phyloP scores from a whole-genome alignment of 2,329 filamentous ascomycete species.

The Biscogniauxia mediterranea region DNA sequence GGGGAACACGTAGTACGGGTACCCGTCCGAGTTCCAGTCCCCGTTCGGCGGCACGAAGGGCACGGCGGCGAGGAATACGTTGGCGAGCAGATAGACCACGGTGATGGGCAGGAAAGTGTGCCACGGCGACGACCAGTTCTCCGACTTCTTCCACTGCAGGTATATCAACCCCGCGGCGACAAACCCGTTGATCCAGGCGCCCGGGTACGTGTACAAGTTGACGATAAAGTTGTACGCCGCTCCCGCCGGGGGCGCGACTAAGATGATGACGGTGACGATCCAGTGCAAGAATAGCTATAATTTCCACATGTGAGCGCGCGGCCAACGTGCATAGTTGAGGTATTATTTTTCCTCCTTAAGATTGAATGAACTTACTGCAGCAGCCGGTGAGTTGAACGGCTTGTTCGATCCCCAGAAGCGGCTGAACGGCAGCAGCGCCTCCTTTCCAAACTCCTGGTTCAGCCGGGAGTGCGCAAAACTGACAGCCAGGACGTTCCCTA shows the following conservation, averaged over 20 bases:
- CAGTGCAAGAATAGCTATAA: conserved; percentile 60
- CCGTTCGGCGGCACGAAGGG: conserved; percentile 55
- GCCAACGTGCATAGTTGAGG: neutral
- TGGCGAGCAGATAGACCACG: conserved; percentile 48
- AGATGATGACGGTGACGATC: conserved; percentile 62
- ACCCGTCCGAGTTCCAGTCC: conserved; percentile 46
- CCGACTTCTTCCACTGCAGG: conserved; percentile 47
- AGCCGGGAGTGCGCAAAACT: conserved; percentile 58
- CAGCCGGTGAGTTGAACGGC: conserved; percentile 64
- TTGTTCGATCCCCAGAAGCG: conserved; percentile 67
- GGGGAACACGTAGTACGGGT: conserved; percentile 57
- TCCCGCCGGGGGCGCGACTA: conserved; percentile 65
- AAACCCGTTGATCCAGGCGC: conserved; percentile 53
- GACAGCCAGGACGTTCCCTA: conserved; percentile 62
- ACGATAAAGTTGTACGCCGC: conserved; percentile 68
- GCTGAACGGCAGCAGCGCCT: conserved; percentile 65
- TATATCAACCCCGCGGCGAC: conserved; percentile 52
- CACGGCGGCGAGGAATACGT: conserved; percentile 51
- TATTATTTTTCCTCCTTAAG: neutral
- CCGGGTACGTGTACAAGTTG: conserved; percentile 54
- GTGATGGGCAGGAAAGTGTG: conserved; percentile 48
- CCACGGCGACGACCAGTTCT: conserved; percentile 54
- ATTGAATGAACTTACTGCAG: conserved; percentile 40
- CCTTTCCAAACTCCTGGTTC: conserved; percentile 67
- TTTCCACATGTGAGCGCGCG: neutral